A percentile compares a stretch with the other conserved stretches of the same genome.
Conservation (phyloP, 2,329 filamentous ascomycete species). For the Apiospora hydei region DNA sequence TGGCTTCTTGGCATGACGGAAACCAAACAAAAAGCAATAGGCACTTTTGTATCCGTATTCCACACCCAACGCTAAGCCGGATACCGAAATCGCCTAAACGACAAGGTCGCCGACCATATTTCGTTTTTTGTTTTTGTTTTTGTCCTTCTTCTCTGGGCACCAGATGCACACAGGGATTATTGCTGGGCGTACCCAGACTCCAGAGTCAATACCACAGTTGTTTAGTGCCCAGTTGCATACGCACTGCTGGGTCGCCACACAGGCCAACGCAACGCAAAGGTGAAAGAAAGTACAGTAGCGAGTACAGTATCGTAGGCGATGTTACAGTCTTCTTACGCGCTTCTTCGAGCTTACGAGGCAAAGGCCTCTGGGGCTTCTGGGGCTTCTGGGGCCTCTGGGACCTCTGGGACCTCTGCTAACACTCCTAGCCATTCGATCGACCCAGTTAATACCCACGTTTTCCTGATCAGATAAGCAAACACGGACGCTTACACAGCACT, state of each 20-base stretch:
- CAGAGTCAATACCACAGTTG: background rate
- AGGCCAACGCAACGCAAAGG: background rate
- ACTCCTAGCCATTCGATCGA: background rate
- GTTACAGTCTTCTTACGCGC: constrained; percentile 4
- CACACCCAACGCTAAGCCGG: constrained; percentile 7
- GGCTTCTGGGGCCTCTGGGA: no score
- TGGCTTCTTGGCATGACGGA: constrained; percentile 2
- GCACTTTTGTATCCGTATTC: background rate
- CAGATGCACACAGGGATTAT: constrained; percentile 19
- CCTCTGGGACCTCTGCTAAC: background rate
- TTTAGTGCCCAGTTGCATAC: background rate
- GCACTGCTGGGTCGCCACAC: constrained; percentile 7
- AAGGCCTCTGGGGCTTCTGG: background rate
- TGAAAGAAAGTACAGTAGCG: no score
- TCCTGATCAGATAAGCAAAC: constrained; percentile 15
- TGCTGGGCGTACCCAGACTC: background rate
- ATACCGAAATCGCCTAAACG: constrained; percentile 10
- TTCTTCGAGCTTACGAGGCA: constrained; percentile 6
- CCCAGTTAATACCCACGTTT: constrained; percentile 13
- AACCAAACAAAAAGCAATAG: background rate
- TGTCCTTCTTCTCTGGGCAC: background rate
- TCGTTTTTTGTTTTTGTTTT: background rate
- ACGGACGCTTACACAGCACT: constrained; percentile 11
- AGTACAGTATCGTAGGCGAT: background rate
- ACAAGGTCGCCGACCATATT: constrained; percentile 21